Evolutionary conservation across 2,329 filamentous ascomycete species (phyloP), one percentile per base, ranked within the genome.

Genomic region (Fusarium heterosporum): DNA sequence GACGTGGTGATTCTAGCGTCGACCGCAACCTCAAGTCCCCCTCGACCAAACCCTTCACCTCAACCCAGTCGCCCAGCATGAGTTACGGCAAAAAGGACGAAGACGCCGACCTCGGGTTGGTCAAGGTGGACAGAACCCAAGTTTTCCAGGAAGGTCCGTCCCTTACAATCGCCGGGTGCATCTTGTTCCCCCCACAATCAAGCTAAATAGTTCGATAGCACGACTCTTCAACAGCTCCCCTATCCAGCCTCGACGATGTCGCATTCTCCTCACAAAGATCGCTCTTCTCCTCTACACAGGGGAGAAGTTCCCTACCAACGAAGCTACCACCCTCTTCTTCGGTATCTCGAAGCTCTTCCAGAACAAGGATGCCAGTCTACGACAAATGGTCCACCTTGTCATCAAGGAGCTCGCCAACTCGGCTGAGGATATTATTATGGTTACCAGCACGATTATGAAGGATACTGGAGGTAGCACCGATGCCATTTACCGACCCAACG

Each of bases 11-110:
- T 78, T 77, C 69, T 74, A 64, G 71, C 66, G 63, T 68, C 68
- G 72, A 68, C 69, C 72, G 72, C 66, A 76, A 73, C 71, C 73
- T 74, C 74, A 74, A 75, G 73, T 72, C 72, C 75, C 73, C 73
- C 70, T 73, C 70, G 72, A 76, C 73, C 70, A 72, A 69, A 70
- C 69, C 71, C 55, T 42, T 59, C 19, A 56, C 69, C 67, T 66
- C 71, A 69, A 74, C 72, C 73, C 72, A 75, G 73, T 74, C 75
- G 81, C 82, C 82, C 83, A 89, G 73, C 77, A 97, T 97, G 94
- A 96, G 91, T 83, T 97, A 96, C 88, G 90, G 95, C 85, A 99
- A 99, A 85, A 98, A 97, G 86, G 95, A 99, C 81, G 96, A 98
- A 87, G 96, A 99, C 85, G 93, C 90, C 78, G 95, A 97, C 79